Base-by-base conservation (phyloP, 768 basidiomycete genomes). In the Russula olivacea region DNA sequence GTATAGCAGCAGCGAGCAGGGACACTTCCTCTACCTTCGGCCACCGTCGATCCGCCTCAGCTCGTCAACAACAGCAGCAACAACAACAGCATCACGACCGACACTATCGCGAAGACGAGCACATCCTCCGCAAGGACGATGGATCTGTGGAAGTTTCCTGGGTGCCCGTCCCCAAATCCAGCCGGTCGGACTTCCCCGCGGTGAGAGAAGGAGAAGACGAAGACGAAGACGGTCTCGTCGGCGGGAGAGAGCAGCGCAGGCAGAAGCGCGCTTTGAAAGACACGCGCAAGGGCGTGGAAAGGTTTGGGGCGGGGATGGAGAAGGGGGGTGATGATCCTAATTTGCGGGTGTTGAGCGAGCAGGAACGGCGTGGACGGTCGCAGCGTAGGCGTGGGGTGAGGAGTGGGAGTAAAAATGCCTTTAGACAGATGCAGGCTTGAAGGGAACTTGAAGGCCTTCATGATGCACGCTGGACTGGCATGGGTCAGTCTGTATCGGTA, bases 281-380 rank as follows among this genome's bases (percentile, higher is more conserved):
- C 5, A 69, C 66, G 63, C 76, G 80, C 69, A 87, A 83, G 72
- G 87, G 85, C 30, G 83, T 86, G 48, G 91, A 94, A 74, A 75
- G 74, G 50, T 95, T 96, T 70, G 94, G 93, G 30, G 89, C 86
- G 49, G 93, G 94, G 25, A 77, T 98, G 85, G 93, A 97, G 78
- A 87, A 80, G 69, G 92, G 91, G 1, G 81, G 82, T 2, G 78
- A 77, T 53, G 82, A 81, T 45, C 73, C 75, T 11, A 76, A 64
- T 17, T 67, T 68, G 28, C 67, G 74, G 28, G 80, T 78, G 62
- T 72, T 86, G 69, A 81, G 76, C 40, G 89, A 88, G 66, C 80
- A 80, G 63, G 89, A 91, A 55, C 78, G 87, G 68, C 81, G 80
- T 47, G 95, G 96, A n/a, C 79, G 96, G 74, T 86, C 81, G 38